Evolutionary conservation across 1,139 yeast genomes (phyloP).

Genomic region (Kluyveromyces sp.): DNA sequence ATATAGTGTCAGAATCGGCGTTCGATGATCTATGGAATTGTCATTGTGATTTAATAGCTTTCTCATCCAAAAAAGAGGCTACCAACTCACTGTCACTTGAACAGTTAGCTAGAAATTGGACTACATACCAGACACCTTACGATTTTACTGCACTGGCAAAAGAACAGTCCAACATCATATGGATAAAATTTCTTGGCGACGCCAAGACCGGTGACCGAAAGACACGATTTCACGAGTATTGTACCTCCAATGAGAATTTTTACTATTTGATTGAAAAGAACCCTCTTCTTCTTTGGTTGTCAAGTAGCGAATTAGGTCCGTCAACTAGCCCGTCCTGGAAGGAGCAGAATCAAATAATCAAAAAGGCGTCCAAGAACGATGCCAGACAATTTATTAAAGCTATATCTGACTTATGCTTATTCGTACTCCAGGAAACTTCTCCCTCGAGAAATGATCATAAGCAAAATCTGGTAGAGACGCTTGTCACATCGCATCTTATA

Average conservation of each 20-base stretch:
- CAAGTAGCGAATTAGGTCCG: not conserved
- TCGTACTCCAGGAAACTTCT: not conserved
- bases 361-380: not conserved
- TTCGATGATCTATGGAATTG: not conserved
- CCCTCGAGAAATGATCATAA: not conserved
- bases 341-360: too few relatives aligned
- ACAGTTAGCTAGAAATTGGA: slow-evolving; percentile 19
- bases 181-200: not conserved
- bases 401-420: not conserved
- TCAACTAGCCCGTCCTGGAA: too few relatives aligned
- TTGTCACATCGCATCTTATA: not conserved
- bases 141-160: slow-evolving; percentile 9
- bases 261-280: not conserved
- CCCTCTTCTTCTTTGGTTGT: not conserved
- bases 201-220: not conserved
- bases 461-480: not conserved
- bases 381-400: not conserved
- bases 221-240: not conserved
- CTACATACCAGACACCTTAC: slow-evolving; percentile 15
- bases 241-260: not conserved
- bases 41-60: not conserved
- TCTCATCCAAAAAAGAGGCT: not conserved
- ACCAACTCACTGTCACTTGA: slow-evolving; percentile 15
- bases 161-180: not conserved
- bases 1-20: not conserved